Conservation (phyloP, 352 stramenopile species). For the Thalassiosira exigua region DNA sequence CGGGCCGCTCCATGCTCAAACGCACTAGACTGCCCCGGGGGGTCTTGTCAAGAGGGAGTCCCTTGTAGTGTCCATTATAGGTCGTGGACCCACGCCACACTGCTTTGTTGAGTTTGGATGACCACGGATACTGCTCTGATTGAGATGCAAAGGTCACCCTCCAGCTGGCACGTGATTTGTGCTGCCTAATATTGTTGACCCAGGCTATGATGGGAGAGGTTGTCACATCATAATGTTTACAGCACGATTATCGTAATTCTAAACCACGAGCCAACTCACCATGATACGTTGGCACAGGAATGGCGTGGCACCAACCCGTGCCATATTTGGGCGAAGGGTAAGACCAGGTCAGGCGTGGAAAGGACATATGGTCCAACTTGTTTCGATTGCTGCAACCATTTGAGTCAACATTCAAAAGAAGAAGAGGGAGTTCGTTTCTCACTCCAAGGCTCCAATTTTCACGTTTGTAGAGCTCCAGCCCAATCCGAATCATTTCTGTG, state of each 20-base stretch:
- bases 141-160: no score
- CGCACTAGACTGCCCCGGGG: slow-evolving; percentile 31
- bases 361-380: slow-evolving; percentile 9
- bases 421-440: no score
- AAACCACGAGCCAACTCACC: slow-evolving; percentile 18
- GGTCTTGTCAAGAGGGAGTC: slow-evolving; percentile 22
- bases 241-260: slow-evolving; percentile 2
- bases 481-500: neutral
- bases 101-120: slow-evolving; percentile 27
- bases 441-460: no score
- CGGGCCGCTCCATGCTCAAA: slow-evolving; percentile 32
- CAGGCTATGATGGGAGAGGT: no score
- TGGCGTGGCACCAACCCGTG: slow-evolving; percentile 34
- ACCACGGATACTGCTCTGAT: slow-evolving; percentile 39
- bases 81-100: slow-evolving; percentile 45
- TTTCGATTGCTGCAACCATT: no score
- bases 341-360: slow-evolving; percentile 29
- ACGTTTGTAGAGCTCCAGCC: no score
- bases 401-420: no score
- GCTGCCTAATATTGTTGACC: no score
- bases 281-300: slow-evolving; percentile 30
- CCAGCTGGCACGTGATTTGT: no score
- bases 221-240: slow-evolving; percentile 19
- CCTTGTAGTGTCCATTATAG: slow-evolving; percentile 3
- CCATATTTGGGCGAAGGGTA: slow-evolving; percentile 11